Conservation (phyloP, 2,329 filamentous ascomycete genomes). For the Trichoderma sp. region DNA sequence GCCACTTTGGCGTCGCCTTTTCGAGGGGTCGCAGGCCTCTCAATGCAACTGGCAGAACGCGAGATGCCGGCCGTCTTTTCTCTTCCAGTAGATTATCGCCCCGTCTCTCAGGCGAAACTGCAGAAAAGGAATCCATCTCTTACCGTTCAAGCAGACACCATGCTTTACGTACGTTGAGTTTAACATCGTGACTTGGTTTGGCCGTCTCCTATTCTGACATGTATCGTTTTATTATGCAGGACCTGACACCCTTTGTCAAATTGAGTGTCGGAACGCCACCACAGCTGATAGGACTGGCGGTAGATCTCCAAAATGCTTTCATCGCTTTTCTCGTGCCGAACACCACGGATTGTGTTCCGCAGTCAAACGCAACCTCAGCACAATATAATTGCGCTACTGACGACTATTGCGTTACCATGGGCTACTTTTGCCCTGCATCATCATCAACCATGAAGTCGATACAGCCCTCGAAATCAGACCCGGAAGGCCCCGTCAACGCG, state of each 20-base stretch:
- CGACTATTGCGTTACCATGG: background rate
- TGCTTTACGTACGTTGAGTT: background rate
- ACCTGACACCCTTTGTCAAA: background rate
- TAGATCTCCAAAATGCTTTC: background rate
- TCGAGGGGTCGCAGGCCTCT: background rate
- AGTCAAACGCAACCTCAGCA: background rate
- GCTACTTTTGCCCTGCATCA: background rate
- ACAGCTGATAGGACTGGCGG: background rate
- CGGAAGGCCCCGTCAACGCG: background rate
- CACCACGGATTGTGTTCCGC: background rate
- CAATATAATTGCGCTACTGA: background rate
- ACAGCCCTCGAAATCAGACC: background rate
- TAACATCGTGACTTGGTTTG: background rate
- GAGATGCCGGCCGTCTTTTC: background rate
- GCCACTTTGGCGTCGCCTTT: background rate
- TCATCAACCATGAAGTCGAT: background rate
- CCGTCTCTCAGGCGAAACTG: background rate
- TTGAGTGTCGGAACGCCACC: background rate
- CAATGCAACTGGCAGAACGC: background rate
- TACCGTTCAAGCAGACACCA: background rate
- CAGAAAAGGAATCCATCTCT: background rate
- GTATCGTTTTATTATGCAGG: background rate
- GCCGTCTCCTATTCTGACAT: background rate
- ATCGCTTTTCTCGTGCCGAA: background rate
- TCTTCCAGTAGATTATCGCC: background rate